Percentiles rank a stretch among this genome's conserved stretches.
Conservation (phyloP, 345 rosid genomes). For the Durio zibethinus region DNA sequence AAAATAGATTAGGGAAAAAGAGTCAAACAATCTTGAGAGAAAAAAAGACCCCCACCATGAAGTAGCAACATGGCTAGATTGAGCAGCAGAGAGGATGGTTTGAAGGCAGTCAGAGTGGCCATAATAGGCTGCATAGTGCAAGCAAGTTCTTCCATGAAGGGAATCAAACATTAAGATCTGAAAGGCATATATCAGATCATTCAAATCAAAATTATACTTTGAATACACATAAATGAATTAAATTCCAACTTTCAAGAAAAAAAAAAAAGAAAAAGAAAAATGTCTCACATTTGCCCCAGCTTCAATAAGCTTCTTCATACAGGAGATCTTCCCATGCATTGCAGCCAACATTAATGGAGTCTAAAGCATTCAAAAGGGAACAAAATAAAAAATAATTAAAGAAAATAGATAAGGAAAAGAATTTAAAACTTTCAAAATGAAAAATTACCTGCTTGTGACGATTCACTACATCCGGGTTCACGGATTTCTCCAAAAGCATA, state of each 20-base stretch:
- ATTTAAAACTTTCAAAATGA: not conserved
- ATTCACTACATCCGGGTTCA: constrained; percentile 77
- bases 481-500: constrained; percentile 65
- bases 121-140: constrained; percentile 92
- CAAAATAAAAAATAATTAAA: not conserved
- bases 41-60: constrained; percentile 52
- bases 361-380: constrained; percentile 35
- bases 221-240: not conserved
- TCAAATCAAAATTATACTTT: not conserved
- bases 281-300: constrained; percentile 92
- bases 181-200: constrained; percentile 4
- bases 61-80: constrained; percentile 71
- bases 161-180: constrained; percentile 97
- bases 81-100: constrained; percentile 78
- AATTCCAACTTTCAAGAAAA: not conserved
- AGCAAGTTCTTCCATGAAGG: constrained; percentile 78
- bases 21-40: not conserved
- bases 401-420: not conserved
- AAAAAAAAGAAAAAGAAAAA: not conserved
- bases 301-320: constrained; percentile 78
- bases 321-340: constrained; percentile 83
- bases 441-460: constrained; percentile 80
- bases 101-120: constrained; percentile 81
- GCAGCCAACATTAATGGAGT: constrained; percentile 98
- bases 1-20: not conserved